Conservation (phyloP, 192 early-diverging fungal genomes). For the Coemansia sp. region DNA sequence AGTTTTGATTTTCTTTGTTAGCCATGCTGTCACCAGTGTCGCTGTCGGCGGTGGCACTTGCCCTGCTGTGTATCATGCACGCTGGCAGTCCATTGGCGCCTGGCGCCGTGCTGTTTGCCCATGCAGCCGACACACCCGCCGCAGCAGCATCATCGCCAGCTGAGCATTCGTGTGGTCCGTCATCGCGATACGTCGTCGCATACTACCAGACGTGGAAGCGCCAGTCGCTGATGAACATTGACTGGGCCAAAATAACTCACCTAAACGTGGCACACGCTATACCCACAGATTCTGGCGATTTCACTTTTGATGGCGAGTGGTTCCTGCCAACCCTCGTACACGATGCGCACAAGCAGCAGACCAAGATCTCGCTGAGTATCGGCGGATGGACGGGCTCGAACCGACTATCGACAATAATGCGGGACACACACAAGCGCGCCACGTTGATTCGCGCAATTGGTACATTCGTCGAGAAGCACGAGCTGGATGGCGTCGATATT, state of each 20-base stretch:
- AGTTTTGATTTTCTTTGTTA: neutral
- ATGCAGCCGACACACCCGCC: constrained; percentile 4
- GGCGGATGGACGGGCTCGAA: constrained; percentile 82
- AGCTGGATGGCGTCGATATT: constrained; percentile 66
- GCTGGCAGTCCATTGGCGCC: neutral
- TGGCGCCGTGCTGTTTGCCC: neutral
- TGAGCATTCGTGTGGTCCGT: constrained; percentile 28
- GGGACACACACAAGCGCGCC: constrained; percentile 55
- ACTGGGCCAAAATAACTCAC: constrained; percentile 47
- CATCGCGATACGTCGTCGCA: constrained; percentile 50
- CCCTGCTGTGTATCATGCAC: neutral
- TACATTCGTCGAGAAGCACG: constrained; percentile 58
- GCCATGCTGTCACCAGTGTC: neutral
- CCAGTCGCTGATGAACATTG: constrained; percentile 52
- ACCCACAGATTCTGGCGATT: constrained; percentile 46
- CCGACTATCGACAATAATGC: constrained; percentile 61
- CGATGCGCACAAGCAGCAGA: constrained; percentile 47
- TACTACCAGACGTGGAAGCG: constrained; percentile 55
- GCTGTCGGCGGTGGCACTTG: neutral
- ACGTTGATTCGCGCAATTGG: constrained; percentile 63
- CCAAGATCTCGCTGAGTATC: constrained; percentile 64
- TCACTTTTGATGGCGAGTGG: constrained; percentile 59
- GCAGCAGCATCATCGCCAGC: neutral
- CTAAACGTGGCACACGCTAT: constrained; percentile 57
- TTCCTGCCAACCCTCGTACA: constrained; percentile 57